Conservation (phyloP, 306 rosid species). For the Mimosa pudica region DNA sequence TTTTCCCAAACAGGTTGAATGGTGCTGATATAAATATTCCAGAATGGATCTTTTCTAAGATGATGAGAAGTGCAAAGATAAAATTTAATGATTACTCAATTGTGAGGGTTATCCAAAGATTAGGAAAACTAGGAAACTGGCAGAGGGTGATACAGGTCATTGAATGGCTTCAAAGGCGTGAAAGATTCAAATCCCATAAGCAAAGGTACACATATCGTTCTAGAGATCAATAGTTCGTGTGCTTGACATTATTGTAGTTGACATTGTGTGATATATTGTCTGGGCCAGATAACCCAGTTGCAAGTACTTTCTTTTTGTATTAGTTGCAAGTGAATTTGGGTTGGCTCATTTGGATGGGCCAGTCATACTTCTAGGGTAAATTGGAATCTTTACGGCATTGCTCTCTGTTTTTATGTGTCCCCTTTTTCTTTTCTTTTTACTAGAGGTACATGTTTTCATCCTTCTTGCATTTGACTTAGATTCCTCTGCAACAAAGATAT, state of each 20-base stretch:
- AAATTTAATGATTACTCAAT: constrained; percentile 84
- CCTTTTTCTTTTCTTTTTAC: background rate
- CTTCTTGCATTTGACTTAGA: background rate
- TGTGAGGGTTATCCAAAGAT: constrained; percentile 71
- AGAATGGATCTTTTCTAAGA: constrained; percentile 90
- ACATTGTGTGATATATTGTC: constrained; percentile 4
- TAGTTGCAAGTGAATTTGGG: background rate
- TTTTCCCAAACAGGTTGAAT: constrained; percentile 71
- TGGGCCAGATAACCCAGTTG: constrained; percentile 4
- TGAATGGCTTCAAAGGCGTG: constrained; percentile 95
- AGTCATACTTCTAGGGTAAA: background rate
- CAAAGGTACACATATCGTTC: constrained; percentile 55
- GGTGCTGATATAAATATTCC: constrained; percentile 87
- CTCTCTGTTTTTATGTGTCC: background rate
- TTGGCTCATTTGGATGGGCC: background rate
- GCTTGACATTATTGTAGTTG: constrained; percentile 8
- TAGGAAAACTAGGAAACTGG: constrained; percentile 93
- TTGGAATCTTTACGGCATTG: background rate
- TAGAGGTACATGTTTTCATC: background rate
- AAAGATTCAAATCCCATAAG: constrained; percentile 77
- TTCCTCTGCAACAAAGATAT: background rate
- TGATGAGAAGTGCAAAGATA: constrained; percentile 86
- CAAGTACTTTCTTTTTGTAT: background rate
- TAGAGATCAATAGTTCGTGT: background rate
- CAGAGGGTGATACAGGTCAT: constrained; percentile 84